Evolutionary conservation across 139 green algal species (phyloP), one percentile per base, ranked within the genome.

Genomic region (Tetraselmis chui): DNA sequence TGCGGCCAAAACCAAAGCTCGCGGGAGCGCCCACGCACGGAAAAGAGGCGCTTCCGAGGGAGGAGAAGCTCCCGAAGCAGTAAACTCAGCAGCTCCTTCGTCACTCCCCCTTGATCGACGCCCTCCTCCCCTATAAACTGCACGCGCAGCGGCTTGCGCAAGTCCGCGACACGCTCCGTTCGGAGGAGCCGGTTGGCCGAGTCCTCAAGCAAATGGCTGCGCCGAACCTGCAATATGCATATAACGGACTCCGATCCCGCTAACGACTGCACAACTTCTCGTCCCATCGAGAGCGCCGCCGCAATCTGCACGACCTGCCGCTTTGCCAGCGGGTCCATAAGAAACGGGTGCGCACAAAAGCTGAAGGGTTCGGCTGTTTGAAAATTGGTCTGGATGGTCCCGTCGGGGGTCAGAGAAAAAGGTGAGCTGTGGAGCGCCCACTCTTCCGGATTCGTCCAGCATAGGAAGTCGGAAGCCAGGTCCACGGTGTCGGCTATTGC

Each of bases 41-140:
- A 74, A 75, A 84, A 84, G 74, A 84, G 67, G 74, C 76, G 58
- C 30, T 84, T 76, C 29, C 81, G 58, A 18, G 81, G 75, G n/a
- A 30, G 74, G 31, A 84, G 58, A 24, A 84, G 31, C 30, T 29
- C 28, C 18, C 81, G 59, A 2, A 77, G 28, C 1, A 84, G 76
- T 5, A 84, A 67, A 2, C 81, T 74, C 58, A 84, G 81, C 24
- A 84, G 81, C 32, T 84, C 81, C 74, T 84, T 84, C 18, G n/a
- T 75, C 2, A 84, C 32, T 1, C 81, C 81, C 1, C 81, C 81
- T 2, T 76, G 58, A 28, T 84, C 81, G 22, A 84, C 74, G n/a
- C 81, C 81, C 76, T 84, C 81, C 76, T 84, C 81, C 23, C 81
- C 81, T 45, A 84, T 81, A 32, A 84, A 84, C 58, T 84, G 67